These are phyloP conservation scores for Monosporascus sp. DNA, from an alignment of 2,329 filamentous ascomycete species.

Conservation along the genomic window DNA sequence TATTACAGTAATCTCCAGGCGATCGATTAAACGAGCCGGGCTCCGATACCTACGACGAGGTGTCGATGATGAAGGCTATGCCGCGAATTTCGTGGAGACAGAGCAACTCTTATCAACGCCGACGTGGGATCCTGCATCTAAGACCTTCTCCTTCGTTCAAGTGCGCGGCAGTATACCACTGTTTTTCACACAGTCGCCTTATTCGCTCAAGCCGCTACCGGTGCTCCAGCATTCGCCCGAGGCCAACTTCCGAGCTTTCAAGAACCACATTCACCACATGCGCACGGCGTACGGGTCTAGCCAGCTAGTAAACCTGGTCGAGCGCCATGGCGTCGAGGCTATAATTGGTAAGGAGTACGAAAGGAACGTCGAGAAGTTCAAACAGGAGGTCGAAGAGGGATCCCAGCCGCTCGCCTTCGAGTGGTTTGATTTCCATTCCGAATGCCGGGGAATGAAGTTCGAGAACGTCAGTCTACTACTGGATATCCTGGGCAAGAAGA, in stretches of 20 bases:
- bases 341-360: slow-evolving; percentile 77
- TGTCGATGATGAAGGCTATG: slow-evolving; percentile 81
- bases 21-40: slow-evolving; percentile 81
- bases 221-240: slow-evolving; percentile 75
- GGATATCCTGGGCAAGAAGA: slow-evolving; percentile 59
- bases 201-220: slow-evolving; percentile 84
- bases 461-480: slow-evolving; percentile 86
- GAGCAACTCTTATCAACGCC: slow-evolving; percentile 83
- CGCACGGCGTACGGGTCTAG: slow-evolving; percentile 67
- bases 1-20: slow-evolving; percentile 86
- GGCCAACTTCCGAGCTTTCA: slow-evolving; percentile 74
- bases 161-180: slow-evolving; percentile 86
- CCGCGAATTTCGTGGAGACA: slow-evolving; percentile 89
- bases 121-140: slow-evolving; percentile 57
- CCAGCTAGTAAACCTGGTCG: slow-evolving; percentile 79
- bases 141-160: slow-evolving; percentile 80
- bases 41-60: slow-evolving; percentile 86
- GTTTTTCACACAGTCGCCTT: slow-evolving; percentile 93
- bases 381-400: slow-evolving; percentile 51
- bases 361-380: slow-evolving; percentile 60
- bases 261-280: slow-evolving; percentile 71
- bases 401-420: slow-evolving; percentile 61
- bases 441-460: slow-evolving; percentile 95
- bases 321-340: slow-evolving; percentile 79
- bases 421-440: slow-evolving; percentile 96